Base-by-base conservation (phyloP, 768 basidiomycete species). In the Hypholoma sublateritium region DNA sequence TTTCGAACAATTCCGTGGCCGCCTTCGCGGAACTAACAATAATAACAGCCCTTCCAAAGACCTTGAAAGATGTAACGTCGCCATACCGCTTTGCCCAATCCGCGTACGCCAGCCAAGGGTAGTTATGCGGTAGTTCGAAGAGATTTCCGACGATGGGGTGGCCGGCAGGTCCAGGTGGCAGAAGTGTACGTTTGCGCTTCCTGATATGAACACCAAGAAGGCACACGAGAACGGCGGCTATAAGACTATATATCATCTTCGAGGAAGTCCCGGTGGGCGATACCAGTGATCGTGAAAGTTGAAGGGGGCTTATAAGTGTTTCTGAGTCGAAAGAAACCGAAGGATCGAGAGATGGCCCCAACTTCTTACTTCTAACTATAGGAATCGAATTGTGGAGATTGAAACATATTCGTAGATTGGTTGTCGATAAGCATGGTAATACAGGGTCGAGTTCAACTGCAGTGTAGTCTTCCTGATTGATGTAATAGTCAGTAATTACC, bases 1-100 rank as follows among this genome's bases (percentile, higher is more conserved):
- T 74, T 34, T 81, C 77, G n/a, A 81, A 69, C n/a, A 81, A 66
- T 17, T 80, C 78, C n/a, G 61, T 70, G 11, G 72, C 69, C 5
- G 74, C 69, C 17, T 73, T 68, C 45, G 67, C 61, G 3, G 77
- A 77, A 59, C 74, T 80, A 35, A 80, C 65, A 22, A 80, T 57
- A 25, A 80, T 63, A 42, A 76, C 68, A 0, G 67, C 62, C 25
- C 70, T 64, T 22, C 76, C 77, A 24, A 75, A 65, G 7, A 74
- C 61, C n/a, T 71, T 65, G 36, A 76, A 51, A 57, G 74, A 74
- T 41, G 78, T 57, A 32, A 68, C 53, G 36, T 62, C 62, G 19
- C 53, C 64, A 69, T 63, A 74, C 41, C 61, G 58, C 54, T 65
- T 65, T 17, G 53, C 61, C 74, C 73, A 74, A 24, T 68, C 52